Evolutionary conservation across 2,329 filamentous ascomycete genomes (phyloP), one percentile per base, ranked within the genome.

Genomic region (Neofusicoccum kwambonambiense): DNA sequence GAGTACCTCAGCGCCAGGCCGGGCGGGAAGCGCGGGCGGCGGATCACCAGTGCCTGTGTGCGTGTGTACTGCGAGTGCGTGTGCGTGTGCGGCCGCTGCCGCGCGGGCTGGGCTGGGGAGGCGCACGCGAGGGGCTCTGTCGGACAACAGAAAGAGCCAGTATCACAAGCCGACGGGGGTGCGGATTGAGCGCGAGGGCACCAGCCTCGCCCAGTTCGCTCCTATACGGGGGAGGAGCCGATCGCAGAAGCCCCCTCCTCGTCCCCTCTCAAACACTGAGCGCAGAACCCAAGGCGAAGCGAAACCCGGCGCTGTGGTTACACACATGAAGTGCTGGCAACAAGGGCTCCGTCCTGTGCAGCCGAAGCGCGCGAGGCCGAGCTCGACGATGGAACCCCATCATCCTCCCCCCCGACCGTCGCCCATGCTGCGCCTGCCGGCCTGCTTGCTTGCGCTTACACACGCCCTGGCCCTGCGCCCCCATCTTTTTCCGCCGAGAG

Each of bases 281-380:
- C 17, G 39, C 50, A 52, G 50, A 52, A 39, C 7, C 34, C 17
- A 57, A 42, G 52, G 52, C 56, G 56, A 60, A 60, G 56, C 56
- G 56, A 60, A 60, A 60, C 56, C 56, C 56, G 42, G 56, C 42
- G 56, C 56, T 4, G 34, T 15, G 56, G 56, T 60, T 60, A 60
- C 56, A 60, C 56, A 57, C 39, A 44, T 13, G 35, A 54, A 37
- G 50, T 11, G 54, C 54, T 60, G 56, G 56, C 56, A 60, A 60
- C 56, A 60, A 58, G 54, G 54, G 41, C 54, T 45, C 19, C 54
- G 35, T 58, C 41, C 54, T 47, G 42, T 31, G 56, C 56, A 60
- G 37, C 56, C 56, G 56, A 60, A 60, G 56, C 44, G 31, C 31
- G 27, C 49, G 27, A 51, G 45, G 45, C 45, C 45, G 19, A 31